Conservation (phyloP, 2,329 filamentous ascomycete genomes). For the Laburnicola sp. region DNA sequence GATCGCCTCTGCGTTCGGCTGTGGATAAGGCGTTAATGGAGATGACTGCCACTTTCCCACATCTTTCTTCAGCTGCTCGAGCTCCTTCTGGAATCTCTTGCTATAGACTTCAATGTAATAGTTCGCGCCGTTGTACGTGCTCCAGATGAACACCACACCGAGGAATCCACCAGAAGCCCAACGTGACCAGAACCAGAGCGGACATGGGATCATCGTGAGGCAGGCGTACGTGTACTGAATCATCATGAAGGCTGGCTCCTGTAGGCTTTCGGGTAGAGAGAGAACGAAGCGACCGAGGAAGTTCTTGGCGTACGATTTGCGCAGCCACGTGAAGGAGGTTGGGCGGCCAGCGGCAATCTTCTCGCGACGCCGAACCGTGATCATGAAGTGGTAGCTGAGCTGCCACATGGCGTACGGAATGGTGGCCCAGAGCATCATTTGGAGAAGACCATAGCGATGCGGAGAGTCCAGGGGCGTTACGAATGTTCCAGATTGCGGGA, state of each 20-base stretch:
- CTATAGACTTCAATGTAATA: constrained; percentile 99
- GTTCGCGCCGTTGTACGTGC: constrained; percentile 93
- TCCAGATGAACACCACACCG: constrained; percentile 84
- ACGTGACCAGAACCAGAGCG: constrained; percentile 89
- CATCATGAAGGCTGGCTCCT: constrained; percentile 91
- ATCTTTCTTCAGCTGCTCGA: constrained; percentile 85
- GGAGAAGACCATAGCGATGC: constrained; percentile 75
- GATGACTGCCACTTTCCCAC: constrained; percentile 79
- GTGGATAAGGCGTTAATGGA: constrained; percentile 20
- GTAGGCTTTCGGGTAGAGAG: constrained; percentile 70
- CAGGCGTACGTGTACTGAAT: constrained; percentile 93
- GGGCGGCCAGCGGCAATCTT: constrained; percentile 95
- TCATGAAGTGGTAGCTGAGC: constrained; percentile 87
- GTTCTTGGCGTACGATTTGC: constrained; percentile 83
- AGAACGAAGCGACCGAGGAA: constrained; percentile 88
- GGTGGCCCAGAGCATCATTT: constrained; percentile 94
- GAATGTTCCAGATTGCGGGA: constrained; percentile 84
- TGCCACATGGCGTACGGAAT: constrained; percentile 95
- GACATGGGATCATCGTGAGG: constrained; percentile 90
- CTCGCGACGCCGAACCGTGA: constrained; percentile 89
- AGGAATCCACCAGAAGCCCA: constrained; percentile 79
- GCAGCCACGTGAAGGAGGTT: constrained; percentile 96
- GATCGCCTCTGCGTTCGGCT: background rate
- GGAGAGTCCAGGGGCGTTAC: constrained; percentile 70
- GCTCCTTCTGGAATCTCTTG: constrained; percentile 92